A percentile compares a stretch with the other conserved stretches of the same genome.
phyloP scores from a whole-genome alignment of 805 yeast species.

The Wickerhamomyces silvicola region DNA sequence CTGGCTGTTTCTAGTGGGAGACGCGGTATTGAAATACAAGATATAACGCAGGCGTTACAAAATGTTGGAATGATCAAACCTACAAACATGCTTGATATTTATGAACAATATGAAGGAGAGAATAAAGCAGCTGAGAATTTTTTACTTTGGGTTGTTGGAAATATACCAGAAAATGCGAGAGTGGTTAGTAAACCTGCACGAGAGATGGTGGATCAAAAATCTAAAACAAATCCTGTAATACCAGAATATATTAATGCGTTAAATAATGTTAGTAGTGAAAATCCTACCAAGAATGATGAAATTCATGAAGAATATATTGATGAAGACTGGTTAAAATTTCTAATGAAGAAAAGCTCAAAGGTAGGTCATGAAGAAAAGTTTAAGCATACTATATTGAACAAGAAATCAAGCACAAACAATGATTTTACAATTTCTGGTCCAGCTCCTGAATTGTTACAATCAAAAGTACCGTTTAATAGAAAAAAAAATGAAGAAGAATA shows the following conservation, averaged over 20 bases:
- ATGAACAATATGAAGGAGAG: constrained; percentile 40
- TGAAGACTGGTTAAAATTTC: constrained; percentile 31
- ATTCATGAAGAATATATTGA: constrained; percentile 9
- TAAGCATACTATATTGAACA: constrained; percentile 16
- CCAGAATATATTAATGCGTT: constrained; percentile 24
- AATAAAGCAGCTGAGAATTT: constrained; percentile 44
- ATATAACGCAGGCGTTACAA: constrained; percentile 64
- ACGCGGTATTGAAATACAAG: constrained; percentile 49
- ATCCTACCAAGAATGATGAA: not conserved
- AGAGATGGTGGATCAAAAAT: constrained; percentile 15
- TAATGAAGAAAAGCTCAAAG: constrained; percentile 24
- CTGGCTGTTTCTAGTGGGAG: constrained; percentile 43
- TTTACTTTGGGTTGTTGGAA: constrained; percentile 50
- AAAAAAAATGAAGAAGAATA: not conserved
- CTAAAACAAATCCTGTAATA: constrained; percentile 20
- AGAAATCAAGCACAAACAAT: constrained; percentile 5
- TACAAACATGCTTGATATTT: constrained; percentile 44
- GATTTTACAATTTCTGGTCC: constrained; percentile 15
- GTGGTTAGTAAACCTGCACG: constrained; percentile 28
- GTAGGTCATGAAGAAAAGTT: constrained; percentile 14
- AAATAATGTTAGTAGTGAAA: constrained; percentile 1
- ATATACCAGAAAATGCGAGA: constrained; percentile 38
- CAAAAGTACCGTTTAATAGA: constrained; percentile 11
- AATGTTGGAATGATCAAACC: constrained; percentile 60
- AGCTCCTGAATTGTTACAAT: constrained; percentile 9